These are phyloP conservation scores for Suhomyces coccinellae DNA, from an alignment of 1,139 yeast species.

Conservation along the genomic window DNA sequence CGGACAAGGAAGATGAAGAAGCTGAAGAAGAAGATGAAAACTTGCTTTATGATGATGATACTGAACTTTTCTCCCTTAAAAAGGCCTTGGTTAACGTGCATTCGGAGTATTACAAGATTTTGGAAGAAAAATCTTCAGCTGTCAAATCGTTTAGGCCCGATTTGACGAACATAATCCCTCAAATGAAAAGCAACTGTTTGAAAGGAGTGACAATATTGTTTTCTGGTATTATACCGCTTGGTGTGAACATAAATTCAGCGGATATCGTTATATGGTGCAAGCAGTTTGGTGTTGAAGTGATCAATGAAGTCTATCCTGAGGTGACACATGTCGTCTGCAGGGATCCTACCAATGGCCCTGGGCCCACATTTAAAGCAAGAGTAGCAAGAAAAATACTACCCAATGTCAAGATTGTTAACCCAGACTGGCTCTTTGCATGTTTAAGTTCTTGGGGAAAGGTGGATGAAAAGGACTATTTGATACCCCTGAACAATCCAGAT, in stretches of 20 bases:
- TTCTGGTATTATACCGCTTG: constrained; percentile 84
- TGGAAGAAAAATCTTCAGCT: constrained; percentile 25
- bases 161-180: constrained; percentile 68
- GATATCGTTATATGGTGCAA: constrained; percentile 92
- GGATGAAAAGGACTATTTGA: constrained; percentile 59
- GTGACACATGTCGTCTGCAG: constrained; percentile 90
- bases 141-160: constrained; percentile 44
- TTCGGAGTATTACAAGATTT: constrained; percentile 57
- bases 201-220: constrained; percentile 71
- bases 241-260: constrained; percentile 64
- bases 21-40: constrained; percentile 49
- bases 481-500: constrained; percentile 46
- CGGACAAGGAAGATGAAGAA: constrained; percentile 20
- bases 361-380: constrained; percentile 71
- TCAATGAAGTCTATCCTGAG: constrained; percentile 65
- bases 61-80: constrained; percentile 66
- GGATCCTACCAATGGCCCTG: constrained; percentile 45
- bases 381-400: constrained; percentile 65
- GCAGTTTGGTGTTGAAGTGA: constrained; percentile 88
- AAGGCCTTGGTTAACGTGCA: constrained; percentile 66
- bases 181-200: constrained; percentile 66
- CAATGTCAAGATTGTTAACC: constrained; percentile 77
- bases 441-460: constrained; percentile 75
- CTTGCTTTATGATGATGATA: constrained; percentile 76
- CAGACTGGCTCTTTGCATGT: constrained; percentile 91